These are phyloP conservation scores for Tetradesmus lagerheimii DNA, from an alignment of 139 green algal genomes.

Conservation along the genomic window DNA sequence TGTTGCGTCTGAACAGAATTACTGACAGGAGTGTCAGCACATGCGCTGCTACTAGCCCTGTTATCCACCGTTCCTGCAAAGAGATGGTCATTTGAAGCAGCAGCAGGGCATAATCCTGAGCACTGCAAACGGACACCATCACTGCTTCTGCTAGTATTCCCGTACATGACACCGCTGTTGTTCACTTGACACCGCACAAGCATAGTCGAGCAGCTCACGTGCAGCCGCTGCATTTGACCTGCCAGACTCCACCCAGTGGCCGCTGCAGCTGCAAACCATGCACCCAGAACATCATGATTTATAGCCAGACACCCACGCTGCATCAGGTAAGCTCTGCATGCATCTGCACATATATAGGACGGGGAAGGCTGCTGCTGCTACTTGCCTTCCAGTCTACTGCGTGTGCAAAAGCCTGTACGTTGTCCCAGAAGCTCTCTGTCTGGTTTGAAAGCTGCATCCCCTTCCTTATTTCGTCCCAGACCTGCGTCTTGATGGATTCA, in stretches of 20 bases:
- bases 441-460: slow-evolving; percentile 12
- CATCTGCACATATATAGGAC: too few species aligned
- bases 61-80: slow-evolving; percentile 44
- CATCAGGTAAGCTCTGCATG: too few species aligned
- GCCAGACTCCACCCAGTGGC: not conserved
- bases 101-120: not conserved
- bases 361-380: not conserved
- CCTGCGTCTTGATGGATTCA: not conserved
- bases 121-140: not conserved
- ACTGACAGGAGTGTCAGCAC: slow-evolving; percentile 15
- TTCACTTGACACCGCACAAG: too few species aligned
- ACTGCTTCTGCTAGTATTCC: too few species aligned
- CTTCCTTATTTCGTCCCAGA: slow-evolving; percentile 7
- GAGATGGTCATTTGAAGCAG: not conserved
- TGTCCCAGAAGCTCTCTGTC: slow-evolving; percentile 33
- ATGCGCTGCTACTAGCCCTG: slow-evolving; percentile 28
- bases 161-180: too few species aligned
- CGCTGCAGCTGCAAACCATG: not conserved
- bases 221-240: not conserved
- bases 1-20: slow-evolving; percentile 7
- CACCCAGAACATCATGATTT: not conserved
- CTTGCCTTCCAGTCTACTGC: slow-evolving; percentile 48
- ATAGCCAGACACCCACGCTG: too few species aligned
- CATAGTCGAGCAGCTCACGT: not conserved
- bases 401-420: slow-evolving; percentile 29